Base-by-base conservation (phyloP, 495 filamentous ascomycete genomes). In the Trichoderma virens region DNA sequence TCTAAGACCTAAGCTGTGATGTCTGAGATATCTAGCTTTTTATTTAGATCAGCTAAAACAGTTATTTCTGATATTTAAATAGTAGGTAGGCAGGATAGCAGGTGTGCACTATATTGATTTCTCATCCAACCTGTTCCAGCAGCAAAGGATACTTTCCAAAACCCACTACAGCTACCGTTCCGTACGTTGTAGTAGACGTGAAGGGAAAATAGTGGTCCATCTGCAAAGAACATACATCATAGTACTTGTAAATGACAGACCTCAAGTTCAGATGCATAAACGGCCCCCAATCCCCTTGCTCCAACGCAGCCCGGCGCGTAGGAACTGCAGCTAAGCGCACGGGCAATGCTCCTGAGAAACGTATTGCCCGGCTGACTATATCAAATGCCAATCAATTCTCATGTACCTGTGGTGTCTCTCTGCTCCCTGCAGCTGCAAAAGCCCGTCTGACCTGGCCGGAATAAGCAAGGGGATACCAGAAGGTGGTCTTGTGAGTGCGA, bases 351-450 rank as follows among this genome's bases (percentile, higher is more conserved):
- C 38, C 3, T 18, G 9, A 18, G 38, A 41, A 18, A 41, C 13
- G 11, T 16, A 41, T 41, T 41, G 13, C 38, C 13, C 18, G 11
- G 38, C 38, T 18, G 38, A 18, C 11, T 13, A 18, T 41, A 41
- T 16, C 11, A 41, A 13, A 11, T 41, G 0, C 38, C 38, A 41
- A 41, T 41, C 38, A 41, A 18, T 16, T 41, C 1, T 18, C n/a
- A 9, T 20, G 3, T 0, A 51, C 43, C 43, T 47, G 43, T 18
- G 38, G 18, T 41, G 4, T 41, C 14, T 41, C 38, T 18, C 18
- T 41, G 38, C 38, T 41, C 38, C 45, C 45, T 51, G 45, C 45
- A 51, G 45, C 45, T 51, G 45, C 45, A 51, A 20, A 51, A 51
- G n/a, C 18, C 45, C 45, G 45, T 51, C 45, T 51, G 45, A 51